Base-by-base conservation (phyloP, 495 filamentous ascomycete genomes). In the Sordaria brevicollis region DNA sequence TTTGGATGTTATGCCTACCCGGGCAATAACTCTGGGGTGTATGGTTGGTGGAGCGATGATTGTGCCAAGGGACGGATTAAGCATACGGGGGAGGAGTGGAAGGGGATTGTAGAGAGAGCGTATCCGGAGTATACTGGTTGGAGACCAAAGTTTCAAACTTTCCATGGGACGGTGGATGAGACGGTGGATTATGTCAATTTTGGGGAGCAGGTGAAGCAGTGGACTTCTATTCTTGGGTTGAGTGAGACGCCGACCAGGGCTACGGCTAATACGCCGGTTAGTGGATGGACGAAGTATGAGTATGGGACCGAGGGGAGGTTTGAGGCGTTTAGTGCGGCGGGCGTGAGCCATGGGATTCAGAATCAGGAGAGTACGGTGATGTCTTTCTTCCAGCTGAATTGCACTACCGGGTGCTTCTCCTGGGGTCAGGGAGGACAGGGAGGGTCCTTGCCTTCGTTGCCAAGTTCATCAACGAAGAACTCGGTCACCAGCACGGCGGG, bases 201-300 rank as follows among this genome's bases (percentile, higher is more conserved):
- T 66, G 72, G 78, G 33, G 86, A 88, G 79, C 82, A 79, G 41
- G 71, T 86, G 39, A 88, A 88, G 81, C 78, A 87, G 78, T 89
- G 87, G 87, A 80, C 84, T 0, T 80, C 78, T 8, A 83, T 89
- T 2, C 75, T 85, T 36, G 84, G 83, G 13, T 73, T 81, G 36
- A 69, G 71, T 29, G 70, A 76, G 29, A 73, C 73, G 8, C 82
- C 78, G 11, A 78, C 75, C 2, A 78, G 37, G 33, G 74, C 74
- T 1, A 74, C 71, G 38, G 36, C 54, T 3, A 75, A 84, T 38
- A 81, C 79, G 2, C 82, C 83, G 10, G 54, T 81, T 34, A 68
- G 25, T 5, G 77, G 78, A 5, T 84, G 84, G 81, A 84, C 83
- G 1, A 85, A 83, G 70, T 81, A 79, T 25, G 76, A 81, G 2